A percentile compares a stretch with the other conserved stretches of the same genome.
Evolutionary conservation across 345 rosid species (phyloP).

Genomic region (Ceriops zippeliana): DNA sequence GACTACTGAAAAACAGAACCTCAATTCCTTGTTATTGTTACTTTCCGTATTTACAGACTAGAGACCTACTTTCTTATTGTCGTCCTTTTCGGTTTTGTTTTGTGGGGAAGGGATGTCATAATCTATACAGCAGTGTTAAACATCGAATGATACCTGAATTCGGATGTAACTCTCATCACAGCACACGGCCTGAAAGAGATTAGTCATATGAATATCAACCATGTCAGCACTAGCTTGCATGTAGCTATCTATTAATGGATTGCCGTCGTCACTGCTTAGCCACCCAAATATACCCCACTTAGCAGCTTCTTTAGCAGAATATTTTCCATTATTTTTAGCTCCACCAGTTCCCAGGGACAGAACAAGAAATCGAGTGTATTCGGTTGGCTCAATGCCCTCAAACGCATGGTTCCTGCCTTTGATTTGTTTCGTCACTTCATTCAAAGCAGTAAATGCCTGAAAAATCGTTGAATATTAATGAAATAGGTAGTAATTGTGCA

Average conservation of each 20-base stretch:
- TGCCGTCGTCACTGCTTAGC: constrained; percentile 43
- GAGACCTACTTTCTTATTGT: no score
- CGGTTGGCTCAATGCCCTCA: not conserved
- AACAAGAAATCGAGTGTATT: not conserved
- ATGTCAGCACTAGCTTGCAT: constrained; percentile 60
- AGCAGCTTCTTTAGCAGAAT: constrained; percentile 40
- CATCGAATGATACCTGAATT: constrained; percentile 33
- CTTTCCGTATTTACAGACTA: not conserved
- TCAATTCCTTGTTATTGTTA: not conserved
- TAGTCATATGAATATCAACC: constrained; percentile 55
- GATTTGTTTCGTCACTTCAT: not conserved
- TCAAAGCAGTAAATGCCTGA: not conserved
- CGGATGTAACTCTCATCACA: constrained; percentile 43
- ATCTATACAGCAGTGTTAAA: not conserved
- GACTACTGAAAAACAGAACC: not conserved
- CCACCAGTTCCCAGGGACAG: constrained; percentile 56
- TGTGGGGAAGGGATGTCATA: not conserved
- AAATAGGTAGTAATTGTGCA: not conserved
- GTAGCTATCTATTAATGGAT: constrained; percentile 56
- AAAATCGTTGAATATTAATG: constrained; percentile 1
- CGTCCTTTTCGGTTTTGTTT: no score
- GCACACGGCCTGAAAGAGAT: constrained; percentile 46
- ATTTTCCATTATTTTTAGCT: constrained; percentile 34
- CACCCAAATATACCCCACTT: constrained; percentile 64
- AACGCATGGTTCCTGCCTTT: not conserved